Conservation (phyloP, 1,284 basidiomycete genomes). For the Leccinum insolens region DNA sequence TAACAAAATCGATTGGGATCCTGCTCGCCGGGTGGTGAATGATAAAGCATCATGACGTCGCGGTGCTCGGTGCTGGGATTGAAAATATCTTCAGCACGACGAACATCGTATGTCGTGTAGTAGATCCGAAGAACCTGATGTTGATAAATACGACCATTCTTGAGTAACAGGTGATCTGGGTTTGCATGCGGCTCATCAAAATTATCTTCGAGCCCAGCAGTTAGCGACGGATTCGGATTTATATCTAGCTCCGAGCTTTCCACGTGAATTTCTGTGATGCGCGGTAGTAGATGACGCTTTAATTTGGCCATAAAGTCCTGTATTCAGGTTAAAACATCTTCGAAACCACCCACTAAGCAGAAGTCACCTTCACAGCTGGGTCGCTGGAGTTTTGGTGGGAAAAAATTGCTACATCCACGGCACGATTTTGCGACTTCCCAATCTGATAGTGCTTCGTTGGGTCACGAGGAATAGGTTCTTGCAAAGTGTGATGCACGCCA, state of each 20-base stretch:
- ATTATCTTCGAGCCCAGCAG: not conserved
- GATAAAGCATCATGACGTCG: not conserved
- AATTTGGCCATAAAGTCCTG: not conserved
- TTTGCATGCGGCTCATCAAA: not conserved
- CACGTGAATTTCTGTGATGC: not conserved
- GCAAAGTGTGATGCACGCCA: not conserved
- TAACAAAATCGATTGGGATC: constrained; percentile 1
- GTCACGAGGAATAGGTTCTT: not conserved
- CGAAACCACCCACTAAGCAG: not conserved
- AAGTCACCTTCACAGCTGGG: constrained; percentile 1
- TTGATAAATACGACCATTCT: not conserved
- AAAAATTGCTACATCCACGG: not conserved
- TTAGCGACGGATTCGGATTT: not conserved
- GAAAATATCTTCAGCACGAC: constrained; percentile 1
- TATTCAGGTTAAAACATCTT: not conserved
- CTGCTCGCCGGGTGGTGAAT: not conserved
- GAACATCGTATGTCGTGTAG: constrained; percentile 1
- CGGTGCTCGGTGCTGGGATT: not conserved
- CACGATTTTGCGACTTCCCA: not conserved
- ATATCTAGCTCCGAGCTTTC: not conserved
- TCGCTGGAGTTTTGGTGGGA: not conserved
- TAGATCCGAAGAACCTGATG: not conserved
- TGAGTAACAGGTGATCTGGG: constrained; percentile 3
- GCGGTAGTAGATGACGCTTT: not conserved
- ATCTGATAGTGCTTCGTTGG: not conserved